Conservation (phyloP, 1,284 basidiomycete genomes). For the Ganoderma sinense region DNA sequence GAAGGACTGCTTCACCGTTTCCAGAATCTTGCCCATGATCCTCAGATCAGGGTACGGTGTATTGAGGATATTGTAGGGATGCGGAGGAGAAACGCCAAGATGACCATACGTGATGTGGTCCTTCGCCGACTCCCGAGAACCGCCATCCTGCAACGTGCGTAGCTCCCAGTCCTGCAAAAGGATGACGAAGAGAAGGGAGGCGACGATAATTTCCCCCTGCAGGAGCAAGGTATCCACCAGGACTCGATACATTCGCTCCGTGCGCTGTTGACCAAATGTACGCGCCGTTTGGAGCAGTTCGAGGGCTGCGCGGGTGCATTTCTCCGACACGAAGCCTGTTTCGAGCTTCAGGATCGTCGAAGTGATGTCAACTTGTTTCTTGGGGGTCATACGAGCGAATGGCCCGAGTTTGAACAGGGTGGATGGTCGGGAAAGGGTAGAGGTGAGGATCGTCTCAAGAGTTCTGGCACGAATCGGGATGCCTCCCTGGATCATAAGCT, state of each 20-base stretch:
- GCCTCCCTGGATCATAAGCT: conserved; percentile 59
- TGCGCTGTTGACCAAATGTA: conserved; percentile 59
- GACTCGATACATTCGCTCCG: conserved; percentile 63
- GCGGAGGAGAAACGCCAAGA: conserved; percentile 11
- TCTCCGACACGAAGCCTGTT: conserved; percentile 40
- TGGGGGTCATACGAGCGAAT: conserved; percentile 20
- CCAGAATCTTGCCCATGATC: conserved; percentile 29
- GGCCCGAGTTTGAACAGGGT: conserved; percentile 23
- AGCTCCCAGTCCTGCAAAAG: conserved; percentile 70
- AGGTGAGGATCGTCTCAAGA: conserved; percentile 52
- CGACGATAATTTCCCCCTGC: conserved; percentile 79
- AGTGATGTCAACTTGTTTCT: conserved; percentile 14
- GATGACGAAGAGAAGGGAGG: conserved; percentile 70
- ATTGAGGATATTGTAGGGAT: conserved; percentile 3
- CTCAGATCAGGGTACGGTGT: conserved; percentile 25
- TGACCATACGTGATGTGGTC: conserved; percentile 16
- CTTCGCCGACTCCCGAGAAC: conserved; percentile 1
- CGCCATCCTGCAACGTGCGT: conserved; percentile 27
- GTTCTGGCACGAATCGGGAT: conserved; percentile 56
- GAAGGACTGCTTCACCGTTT: conserved; percentile 24
- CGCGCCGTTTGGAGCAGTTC: conserved; percentile 60
- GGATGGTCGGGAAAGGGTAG: conserved; percentile 38
- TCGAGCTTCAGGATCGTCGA: conserved; percentile 33
- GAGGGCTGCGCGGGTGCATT: conserved; percentile 57
- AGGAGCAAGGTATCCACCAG: conserved; percentile 70